These are phyloP conservation scores for Podila clonocystis DNA, from an alignment of 192 early-diverging fungal genomes.

Conservation along the genomic window DNA sequence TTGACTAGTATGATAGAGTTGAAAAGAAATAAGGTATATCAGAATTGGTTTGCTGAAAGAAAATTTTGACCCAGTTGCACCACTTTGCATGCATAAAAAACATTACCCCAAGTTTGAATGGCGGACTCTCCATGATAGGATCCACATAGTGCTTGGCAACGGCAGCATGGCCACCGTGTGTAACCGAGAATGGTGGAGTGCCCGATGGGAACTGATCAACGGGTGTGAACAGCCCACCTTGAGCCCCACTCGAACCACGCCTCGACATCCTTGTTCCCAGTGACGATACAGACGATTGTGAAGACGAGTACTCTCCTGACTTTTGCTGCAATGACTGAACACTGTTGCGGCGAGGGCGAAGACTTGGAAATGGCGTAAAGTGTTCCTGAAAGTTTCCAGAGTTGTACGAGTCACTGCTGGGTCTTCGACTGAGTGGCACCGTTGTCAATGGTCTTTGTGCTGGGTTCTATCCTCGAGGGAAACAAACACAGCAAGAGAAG, in stretches of 20 bases:
- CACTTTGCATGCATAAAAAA: neutral
- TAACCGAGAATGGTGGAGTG: conserved; percentile 26
- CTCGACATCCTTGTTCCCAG: conserved; percentile 37
- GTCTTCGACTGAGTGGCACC: conserved; percentile 7
- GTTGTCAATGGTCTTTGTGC: conserved; percentile 8
- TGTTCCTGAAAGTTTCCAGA: conserved; percentile 25
- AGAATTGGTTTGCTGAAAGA: neutral
- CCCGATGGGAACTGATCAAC: conserved; percentile 15
- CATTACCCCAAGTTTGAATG: conserved; percentile 32
- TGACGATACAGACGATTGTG: conserved; percentile 40
- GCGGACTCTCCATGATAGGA: conserved; percentile 40
- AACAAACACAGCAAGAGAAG: conserved; percentile 4
- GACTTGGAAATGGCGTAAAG: neutral
- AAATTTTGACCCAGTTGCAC: neutral
- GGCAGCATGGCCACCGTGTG: conserved; percentile 25
- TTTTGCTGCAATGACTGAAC: conserved; percentile 37
- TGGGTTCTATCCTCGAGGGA: neutral
- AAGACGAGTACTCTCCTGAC: conserved; percentile 37
- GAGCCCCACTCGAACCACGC: conserved; percentile 24
- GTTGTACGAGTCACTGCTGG: conserved; percentile 20
- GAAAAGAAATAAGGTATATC: neutral
- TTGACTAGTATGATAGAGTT: conserved; percentile 12
- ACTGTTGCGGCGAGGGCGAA: conserved; percentile 26
- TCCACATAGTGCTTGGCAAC: conserved; percentile 38
- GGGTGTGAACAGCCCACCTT: conserved; percentile 13